Base-by-base conservation (phyloP, 129 eudicot genomes). In the carrot (Daucus carota) region DNA sequence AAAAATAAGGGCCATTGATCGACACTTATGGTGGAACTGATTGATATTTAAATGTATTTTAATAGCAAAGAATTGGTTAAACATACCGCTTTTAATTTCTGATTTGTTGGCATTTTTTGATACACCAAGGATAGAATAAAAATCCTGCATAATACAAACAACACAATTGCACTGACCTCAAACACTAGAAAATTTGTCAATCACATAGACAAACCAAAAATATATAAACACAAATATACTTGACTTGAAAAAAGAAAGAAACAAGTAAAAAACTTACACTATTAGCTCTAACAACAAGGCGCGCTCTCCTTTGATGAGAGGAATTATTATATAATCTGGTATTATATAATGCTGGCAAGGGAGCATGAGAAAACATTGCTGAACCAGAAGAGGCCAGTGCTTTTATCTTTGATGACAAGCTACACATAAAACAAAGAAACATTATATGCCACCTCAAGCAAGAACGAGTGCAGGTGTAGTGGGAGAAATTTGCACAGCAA, bases 221-320 rank as follows among this genome's bases (percentile, higher is more conserved):
- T 40, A 40, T n/a, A 17, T 63, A 33, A n/a, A 63, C n/a, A 12
- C 10, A 42, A 31, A 68, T 17, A 52, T 8, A 52, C 32, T n/a
- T 32, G 28, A 63, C 34, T 34, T 46, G 16, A 28, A 46, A 15
- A 31, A 13, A n/a, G n/a, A 29, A 44, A 8, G 22, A 50, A 31
- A 16, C 76, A 47, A 36, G 73, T n/a, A 66, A 40, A 60, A 69
- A 78, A 85, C 93, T 90, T 77, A 92, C 98, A 70, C 88, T 79
- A 40, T 82, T 91, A 75, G 98, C 98, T 81, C 81, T 88, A 80
- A 92, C 96, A 77, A 86, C 42, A 8, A 90, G 74, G 70, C 92
- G 84, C 72, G 83, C 79, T 81, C 92, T 86, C 80, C 96, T 80
- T 34, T 80, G 78, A 66, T 76, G 84, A 69, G 79, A 75, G 57